phyloP scores from a whole-genome alignment of 352 stramenopile genomes.

The Phytophthora citricola region DNA sequence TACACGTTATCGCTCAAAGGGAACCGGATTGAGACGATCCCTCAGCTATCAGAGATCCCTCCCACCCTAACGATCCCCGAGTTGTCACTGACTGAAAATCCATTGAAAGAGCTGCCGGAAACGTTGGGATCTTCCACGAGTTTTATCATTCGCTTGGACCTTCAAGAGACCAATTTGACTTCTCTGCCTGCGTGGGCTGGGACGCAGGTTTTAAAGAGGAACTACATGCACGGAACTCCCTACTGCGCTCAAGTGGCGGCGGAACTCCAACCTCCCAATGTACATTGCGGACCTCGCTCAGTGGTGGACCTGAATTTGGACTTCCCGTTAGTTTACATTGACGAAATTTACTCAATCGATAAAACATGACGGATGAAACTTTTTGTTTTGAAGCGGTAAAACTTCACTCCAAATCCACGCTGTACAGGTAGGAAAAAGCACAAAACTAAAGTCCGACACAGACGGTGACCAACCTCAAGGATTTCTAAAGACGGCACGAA shows the following conservation, averaged over 20 bases:
- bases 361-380: no score
- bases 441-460: neutral
- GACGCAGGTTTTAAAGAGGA: slow-evolving; percentile 7
- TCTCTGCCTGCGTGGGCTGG: slow-evolving; percentile 7
- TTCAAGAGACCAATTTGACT: slow-evolving; percentile 12
- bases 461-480: neutral
- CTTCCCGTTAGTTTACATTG: no score
- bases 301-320: no score
- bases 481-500: neutral
- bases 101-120: slow-evolving; percentile 2
- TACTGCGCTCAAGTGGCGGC: slow-evolving; percentile 8
- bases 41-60: slow-evolving; percentile 4
- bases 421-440: no score
- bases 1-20: slow-evolving; percentile 24
- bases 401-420: no score
- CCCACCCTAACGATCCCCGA: neutral
- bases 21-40: slow-evolving; percentile 14
- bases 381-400: no score
- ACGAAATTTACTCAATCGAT: no score
- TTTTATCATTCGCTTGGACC: slow-evolving; percentile 12
- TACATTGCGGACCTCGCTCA: neutral
- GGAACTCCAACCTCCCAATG: neutral
- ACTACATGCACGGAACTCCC: slow-evolving; percentile 17
- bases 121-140: slow-evolving; percentile 1
- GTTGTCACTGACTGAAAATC: slow-evolving; percentile 14